Evolutionary conservation across 2,329 filamentous ascomycete species (phyloP), one percentile per base, ranked within the genome.

Genomic region (Fusarium metavorans): DNA sequence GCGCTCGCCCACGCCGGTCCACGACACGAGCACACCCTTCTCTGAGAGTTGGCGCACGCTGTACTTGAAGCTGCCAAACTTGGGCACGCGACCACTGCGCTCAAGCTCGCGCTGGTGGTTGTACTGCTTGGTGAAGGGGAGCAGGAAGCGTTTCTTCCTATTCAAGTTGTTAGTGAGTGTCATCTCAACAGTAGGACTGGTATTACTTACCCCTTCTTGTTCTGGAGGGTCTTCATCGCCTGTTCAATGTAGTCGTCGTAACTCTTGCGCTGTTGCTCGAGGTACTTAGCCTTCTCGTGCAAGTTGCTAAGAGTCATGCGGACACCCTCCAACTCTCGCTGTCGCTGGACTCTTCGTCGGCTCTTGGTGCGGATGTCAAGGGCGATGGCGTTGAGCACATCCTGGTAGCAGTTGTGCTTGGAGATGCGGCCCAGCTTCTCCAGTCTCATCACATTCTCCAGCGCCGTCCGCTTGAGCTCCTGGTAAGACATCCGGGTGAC

Each of bases 241-340:
- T 98, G 95, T 85, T 99, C 97, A 80, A 99, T 98, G 84, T 99
- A 99, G 85, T 99, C 95, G 81, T 99, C 98, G 85, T 99, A 99
- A 75, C 93, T 97, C 88, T 98, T 98, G 70, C 97, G 91, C 84
- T 99, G 97, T 77, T 95, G 93, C 81, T 99, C 97, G 11, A 99
- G 89, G 84, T 97, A 99, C 75, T 92, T 90, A 41, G 96, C 95
- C 85, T 99, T 97, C 77, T 95, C 91, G 82, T 94, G 92, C 71
- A 97, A 85, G 74, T 95, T 94, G 50, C 88, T 84, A 18, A 97
- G 87, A 1, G 94, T 97, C 67, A 93, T 86, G 32, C 93, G 89
- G 25, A 96, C 94, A 52, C 93, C 92, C 77, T 99, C 97, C 43
- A 98, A 84, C 83, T 99, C 97, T 57, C 94, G 92, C 81, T 98